These are phyloP conservation scores for Dactylellina parvicollis DNA, from an alignment of 2,329 filamentous ascomycete species.

Conservation along the genomic window DNA sequence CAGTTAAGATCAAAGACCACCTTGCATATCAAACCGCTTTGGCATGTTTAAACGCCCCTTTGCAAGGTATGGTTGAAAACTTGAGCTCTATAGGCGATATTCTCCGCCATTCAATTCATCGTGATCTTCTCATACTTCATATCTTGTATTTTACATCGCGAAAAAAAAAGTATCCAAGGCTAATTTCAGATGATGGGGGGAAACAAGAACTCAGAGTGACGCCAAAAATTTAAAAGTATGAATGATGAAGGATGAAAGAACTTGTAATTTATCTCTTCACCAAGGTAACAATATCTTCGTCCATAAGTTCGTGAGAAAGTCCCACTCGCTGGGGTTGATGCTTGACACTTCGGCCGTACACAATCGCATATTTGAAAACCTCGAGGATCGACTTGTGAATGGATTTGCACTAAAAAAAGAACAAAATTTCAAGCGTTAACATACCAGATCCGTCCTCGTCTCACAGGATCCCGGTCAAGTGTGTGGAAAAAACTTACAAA, in stretches of 20 bases:
- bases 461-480: no score
- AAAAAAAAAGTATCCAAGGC: constrained; percentile 14
- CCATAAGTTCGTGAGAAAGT: constrained; percentile 85
- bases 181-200: constrained; percentile 10
- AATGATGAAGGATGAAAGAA: background rate
- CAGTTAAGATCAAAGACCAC: no score
- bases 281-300: constrained; percentile 92
- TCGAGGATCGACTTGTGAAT: constrained; percentile 97
- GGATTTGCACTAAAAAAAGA: constrained; percentile 79
- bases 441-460: no score
- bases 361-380: constrained; percentile 92
- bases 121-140: constrained; percentile 3
- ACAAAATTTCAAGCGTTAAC: constrained; percentile 60
- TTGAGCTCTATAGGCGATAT: no score
- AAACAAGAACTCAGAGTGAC: constrained; percentile 34
- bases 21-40: no score
- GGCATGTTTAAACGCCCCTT: no score
- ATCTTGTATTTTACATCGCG: constrained; percentile 2
- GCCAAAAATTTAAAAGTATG: constrained; percentile 17
- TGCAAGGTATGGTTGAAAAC: no score
- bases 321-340: constrained; percentile 97
- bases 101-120: no score
- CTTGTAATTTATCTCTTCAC: constrained; percentile 28
- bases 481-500: constrained; percentile 74
- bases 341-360: constrained; percentile 98